These are phyloP conservation scores for Aspergillus melleus DNA, from an alignment of 2,329 filamentous ascomycete species.

Conservation along the genomic window DNA sequence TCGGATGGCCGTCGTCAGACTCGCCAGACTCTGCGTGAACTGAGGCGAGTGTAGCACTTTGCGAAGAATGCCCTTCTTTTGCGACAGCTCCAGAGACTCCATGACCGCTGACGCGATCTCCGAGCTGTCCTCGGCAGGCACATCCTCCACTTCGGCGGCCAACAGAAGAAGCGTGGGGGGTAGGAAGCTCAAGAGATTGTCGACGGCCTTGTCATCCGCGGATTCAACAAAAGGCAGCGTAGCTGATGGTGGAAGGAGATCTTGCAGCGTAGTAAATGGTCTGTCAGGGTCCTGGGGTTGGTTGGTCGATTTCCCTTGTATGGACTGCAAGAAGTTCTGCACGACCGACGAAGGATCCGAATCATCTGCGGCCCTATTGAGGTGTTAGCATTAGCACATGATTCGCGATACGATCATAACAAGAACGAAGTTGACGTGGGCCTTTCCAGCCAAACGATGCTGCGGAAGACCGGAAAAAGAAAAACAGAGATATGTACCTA, in stretches of 20 bases:
- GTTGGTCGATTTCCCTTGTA: constrained; percentile 59
- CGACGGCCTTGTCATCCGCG: constrained; percentile 63
- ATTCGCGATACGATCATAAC: background rate
- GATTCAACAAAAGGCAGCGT: constrained; percentile 77
- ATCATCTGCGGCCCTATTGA: constrained; percentile 58
- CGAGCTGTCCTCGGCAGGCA: constrained; percentile 64
- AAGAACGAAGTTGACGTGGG: background rate
- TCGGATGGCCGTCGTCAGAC: constrained; percentile 80
- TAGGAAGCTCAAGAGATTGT: constrained; percentile 74
- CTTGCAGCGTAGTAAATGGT: constrained; percentile 78
- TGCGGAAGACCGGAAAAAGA: constrained; percentile 1
- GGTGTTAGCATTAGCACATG: background rate
- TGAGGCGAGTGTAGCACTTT: constrained; percentile 87
- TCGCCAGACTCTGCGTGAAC: constrained; percentile 81
- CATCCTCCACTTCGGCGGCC: constrained; percentile 65
- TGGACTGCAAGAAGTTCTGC: constrained; percentile 82
- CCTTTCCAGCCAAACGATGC: background rate
- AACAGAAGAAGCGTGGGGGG: constrained; percentile 77
- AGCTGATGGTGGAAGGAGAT: constrained; percentile 74
- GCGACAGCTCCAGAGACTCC: constrained; percentile 67
- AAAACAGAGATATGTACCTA: constrained; percentile 69
- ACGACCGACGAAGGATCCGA: constrained; percentile 76
- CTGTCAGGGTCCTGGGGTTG: constrained; percentile 56
- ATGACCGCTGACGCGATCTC: constrained; percentile 72
- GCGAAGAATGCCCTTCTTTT: constrained; percentile 79